phyloP scores from a whole-genome alignment of 257 asterid genomes.

The Cinchona pubescens region DNA sequence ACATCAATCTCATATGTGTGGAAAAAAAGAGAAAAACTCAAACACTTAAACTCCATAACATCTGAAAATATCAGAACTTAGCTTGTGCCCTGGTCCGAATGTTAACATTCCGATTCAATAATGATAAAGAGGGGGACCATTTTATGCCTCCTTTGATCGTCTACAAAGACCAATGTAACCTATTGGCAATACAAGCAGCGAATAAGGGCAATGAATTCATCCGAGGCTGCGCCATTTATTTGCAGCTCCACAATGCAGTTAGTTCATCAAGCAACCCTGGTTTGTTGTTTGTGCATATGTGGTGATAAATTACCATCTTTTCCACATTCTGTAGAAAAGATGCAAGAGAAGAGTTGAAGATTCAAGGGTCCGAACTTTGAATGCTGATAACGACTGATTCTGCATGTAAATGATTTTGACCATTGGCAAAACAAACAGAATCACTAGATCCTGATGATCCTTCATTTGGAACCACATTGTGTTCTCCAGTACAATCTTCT shows the following conservation, averaged over 20 bases:
- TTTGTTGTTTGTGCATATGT: background rate
- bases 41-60: background rate
- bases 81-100: background rate
- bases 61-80: background rate
- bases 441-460: conserved; percentile 27
- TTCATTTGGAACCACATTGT: conserved; percentile 13
- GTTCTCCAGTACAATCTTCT: conserved; percentile 8
- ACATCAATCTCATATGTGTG: background rate
- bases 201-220: background rate
- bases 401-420: background rate
- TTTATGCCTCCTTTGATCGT: background rate
- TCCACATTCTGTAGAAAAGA: background rate
- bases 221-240: background rate
- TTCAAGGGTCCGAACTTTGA: conserved; percentile 8
- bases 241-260: background rate
- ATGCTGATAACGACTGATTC: conserved; percentile 22
- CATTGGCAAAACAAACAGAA: conserved; percentile 8
- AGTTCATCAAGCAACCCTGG: background rate
- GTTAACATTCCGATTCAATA: background rate
- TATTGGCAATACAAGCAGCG: background rate
- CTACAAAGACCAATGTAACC: background rate
- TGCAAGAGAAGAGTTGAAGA: background rate
- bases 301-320: background rate
- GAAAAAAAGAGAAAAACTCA: too few species aligned
- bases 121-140: background rate